These are phyloP conservation scores for Psilocybe azurescens DNA, from an alignment of 768 basidiomycete species.

Conservation along the genomic window DNA sequence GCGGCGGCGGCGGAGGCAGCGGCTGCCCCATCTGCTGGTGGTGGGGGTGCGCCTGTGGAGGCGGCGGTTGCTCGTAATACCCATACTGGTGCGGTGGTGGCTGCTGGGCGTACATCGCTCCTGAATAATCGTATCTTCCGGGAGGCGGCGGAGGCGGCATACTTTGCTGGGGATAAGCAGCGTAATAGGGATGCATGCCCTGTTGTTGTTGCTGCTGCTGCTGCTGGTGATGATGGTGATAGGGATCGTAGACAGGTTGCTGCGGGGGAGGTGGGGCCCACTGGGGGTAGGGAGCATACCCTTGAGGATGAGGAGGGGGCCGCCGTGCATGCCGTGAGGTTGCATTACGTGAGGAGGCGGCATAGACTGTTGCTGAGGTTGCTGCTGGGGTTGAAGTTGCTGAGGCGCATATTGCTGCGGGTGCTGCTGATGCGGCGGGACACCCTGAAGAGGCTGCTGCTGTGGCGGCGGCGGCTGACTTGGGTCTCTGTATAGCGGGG, in stretches of 20 bases:
- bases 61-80: conserved; percentile 35
- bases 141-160: conserved; percentile 27
- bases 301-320: conserved; percentile 29
- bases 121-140: conserved; percentile 32
- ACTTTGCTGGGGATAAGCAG: conserved; percentile 27
- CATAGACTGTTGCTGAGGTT: conserved; percentile 25
- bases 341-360: conserved; percentile 22
- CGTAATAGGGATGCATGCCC: conserved; percentile 21
- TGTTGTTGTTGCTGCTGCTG: conserved; percentile 32
- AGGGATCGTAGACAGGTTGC: conserved; percentile 33
- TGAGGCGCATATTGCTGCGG: conserved; percentile 25
- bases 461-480: conserved; percentile 19
- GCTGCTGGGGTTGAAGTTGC: conserved; percentile 28
- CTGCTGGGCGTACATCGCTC: conserved; percentile 29
- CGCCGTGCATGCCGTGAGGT: conserved; percentile 10
- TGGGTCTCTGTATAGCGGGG: conserved; percentile 18
- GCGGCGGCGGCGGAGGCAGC: conserved; percentile 21
- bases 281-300: conserved; percentile 29
- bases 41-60: conserved; percentile 32
- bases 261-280: conserved; percentile 28
- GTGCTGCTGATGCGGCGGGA: conserved; percentile 27
- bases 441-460: conserved; percentile 24
- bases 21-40: conserved; percentile 30
- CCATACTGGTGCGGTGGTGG: conserved; percentile 30
- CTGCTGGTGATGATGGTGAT: conserved; percentile 35